Evolutionary conservation across 2,329 filamentous ascomycete genomes (phyloP).

Genomic region (Alternaria alternata): DNA sequence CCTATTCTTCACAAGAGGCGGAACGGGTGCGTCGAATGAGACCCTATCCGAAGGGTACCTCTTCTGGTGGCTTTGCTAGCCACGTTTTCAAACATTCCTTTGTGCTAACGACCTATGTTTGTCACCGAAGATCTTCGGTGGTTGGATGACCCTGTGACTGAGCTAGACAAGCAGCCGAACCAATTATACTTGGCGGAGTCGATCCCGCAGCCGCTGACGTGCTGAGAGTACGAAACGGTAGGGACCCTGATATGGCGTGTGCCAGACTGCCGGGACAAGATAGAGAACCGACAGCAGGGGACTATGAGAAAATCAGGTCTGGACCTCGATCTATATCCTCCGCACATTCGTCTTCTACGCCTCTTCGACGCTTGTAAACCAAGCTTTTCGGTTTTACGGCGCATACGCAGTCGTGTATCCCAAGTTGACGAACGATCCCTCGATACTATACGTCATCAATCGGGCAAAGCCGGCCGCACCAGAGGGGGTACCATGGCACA

Average conservation of each 20-base stretch:
- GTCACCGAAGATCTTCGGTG: conserved; percentile 13
- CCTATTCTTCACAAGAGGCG: background rate
- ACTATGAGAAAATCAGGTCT: conserved; percentile 4
- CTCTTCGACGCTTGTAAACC: conserved; percentile 2
- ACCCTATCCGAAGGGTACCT: background rate
- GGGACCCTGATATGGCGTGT: conserved; percentile 9
- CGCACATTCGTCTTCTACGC: conserved; percentile 4
- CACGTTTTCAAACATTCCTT: background rate
- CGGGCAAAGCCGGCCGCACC: conserved; percentile 5
- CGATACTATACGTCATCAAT: conserved; percentile 4
- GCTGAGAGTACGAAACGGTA: conserved; percentile 8
- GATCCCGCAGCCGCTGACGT: background rate
- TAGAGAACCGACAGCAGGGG: conserved; percentile 8
- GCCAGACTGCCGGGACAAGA: conserved; percentile 5
- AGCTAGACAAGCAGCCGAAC: background rate
- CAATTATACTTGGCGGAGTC: background rate
- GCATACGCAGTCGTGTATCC: background rate
- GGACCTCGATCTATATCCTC: conserved; percentile 12
- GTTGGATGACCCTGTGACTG: conserved; percentile 7
- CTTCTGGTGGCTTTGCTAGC: background rate
- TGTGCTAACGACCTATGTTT: background rate
- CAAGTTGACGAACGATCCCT: background rate
- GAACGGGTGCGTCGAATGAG: background rate
- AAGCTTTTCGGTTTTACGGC: background rate
- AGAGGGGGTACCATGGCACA: background rate